Evolutionary conservation across 2,329 filamentous ascomycete species (phyloP).

Genomic region (Metarhizium album): DNA sequence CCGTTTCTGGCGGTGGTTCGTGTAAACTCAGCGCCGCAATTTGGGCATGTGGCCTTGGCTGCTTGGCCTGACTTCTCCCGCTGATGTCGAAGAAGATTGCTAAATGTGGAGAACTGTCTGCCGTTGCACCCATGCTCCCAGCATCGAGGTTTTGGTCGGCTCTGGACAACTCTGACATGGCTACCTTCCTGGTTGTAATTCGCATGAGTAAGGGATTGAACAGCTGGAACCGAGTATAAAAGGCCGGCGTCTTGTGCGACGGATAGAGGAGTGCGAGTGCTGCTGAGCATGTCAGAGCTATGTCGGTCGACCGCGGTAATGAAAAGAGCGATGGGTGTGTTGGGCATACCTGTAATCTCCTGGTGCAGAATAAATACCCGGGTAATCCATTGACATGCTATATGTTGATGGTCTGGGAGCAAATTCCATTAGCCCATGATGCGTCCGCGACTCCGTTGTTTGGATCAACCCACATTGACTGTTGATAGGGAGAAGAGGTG

Average conservation of each 20-base stretch:
- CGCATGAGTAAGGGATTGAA: constrained; percentile 25
- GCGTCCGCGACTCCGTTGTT: not conserved
- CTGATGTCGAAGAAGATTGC: constrained; percentile 85
- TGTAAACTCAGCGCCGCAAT: constrained; percentile 89
- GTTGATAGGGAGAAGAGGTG: constrained; percentile 20
- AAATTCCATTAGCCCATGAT: constrained; percentile 14
- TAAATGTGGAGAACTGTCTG: constrained; percentile 90
- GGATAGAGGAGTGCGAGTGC: constrained; percentile 27
- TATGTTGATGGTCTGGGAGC: constrained; percentile 23
- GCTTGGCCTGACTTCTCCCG: constrained; percentile 89
- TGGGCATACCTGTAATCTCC: constrained; percentile 31
- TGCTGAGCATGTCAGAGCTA: constrained; percentile 10
- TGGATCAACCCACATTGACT: constrained; percentile 24
- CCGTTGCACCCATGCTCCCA: constrained; percentile 98
- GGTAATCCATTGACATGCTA: constrained; percentile 34
- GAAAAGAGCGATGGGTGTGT: not conserved
- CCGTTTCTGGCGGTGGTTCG: constrained; percentile 81
- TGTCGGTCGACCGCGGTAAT: not conserved
- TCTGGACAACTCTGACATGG: constrained; percentile 60
- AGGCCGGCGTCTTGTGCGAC: constrained; percentile 27
- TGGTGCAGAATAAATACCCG: constrained; percentile 22
- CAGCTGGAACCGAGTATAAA: constrained; percentile 32
- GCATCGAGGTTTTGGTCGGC: constrained; percentile 84
- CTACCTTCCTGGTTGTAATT: constrained; percentile 27
- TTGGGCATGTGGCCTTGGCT: constrained; percentile 77